A percentile compares a stretch with the other conserved stretches of the same genome.
Conservation (phyloP, 441 rosid genomes). For the Populus hybrid region DNA sequence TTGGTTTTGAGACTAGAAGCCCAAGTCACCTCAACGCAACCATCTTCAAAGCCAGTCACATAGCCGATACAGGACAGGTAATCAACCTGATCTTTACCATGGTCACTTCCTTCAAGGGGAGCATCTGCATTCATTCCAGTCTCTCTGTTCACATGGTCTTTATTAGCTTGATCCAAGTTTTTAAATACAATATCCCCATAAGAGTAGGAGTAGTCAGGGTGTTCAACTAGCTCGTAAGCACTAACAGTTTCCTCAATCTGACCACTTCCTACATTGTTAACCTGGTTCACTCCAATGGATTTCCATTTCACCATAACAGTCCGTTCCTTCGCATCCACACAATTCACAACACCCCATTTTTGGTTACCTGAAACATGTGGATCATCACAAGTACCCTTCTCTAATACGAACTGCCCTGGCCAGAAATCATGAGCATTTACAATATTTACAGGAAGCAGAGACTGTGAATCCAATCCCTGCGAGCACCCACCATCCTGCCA, state of each 20-base stretch:
- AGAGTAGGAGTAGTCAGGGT: constrained; percentile 72
- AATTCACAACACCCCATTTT: constrained; percentile 72
- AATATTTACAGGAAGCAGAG: constrained; percentile 55
- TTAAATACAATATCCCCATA: constrained; percentile 73
- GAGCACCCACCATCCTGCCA: constrained; percentile 86
- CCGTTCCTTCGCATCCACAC: constrained; percentile 72
- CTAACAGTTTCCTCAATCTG: constrained; percentile 67
- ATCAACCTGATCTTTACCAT: constrained; percentile 26
- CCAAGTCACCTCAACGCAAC: constrained; percentile 77
- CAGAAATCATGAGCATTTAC: constrained; percentile 80
- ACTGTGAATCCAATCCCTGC: constrained; percentile 52
- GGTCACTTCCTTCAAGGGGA: constrained; percentile 18
- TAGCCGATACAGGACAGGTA: constrained; percentile 64
- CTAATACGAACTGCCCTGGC: constrained; percentile 86
- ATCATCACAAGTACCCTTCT: constrained; percentile 51
- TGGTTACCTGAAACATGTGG: constrained; percentile 29
- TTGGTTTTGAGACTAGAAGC: constrained; percentile 60
- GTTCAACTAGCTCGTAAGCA: constrained; percentile 83
- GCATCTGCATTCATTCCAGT: constrained; percentile 19
- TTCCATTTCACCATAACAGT: constrained; percentile 79
- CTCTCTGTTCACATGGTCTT: constrained; percentile 24
- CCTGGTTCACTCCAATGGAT: constrained; percentile 28
- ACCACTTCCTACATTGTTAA: constrained; percentile 25
- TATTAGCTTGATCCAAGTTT: constrained; percentile 23
- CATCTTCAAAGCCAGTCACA: constrained; percentile 68